phyloP scores from a whole-genome alignment of 2,329 filamentous ascomycete genomes.

The Diaporthe humulicola region DNA sequence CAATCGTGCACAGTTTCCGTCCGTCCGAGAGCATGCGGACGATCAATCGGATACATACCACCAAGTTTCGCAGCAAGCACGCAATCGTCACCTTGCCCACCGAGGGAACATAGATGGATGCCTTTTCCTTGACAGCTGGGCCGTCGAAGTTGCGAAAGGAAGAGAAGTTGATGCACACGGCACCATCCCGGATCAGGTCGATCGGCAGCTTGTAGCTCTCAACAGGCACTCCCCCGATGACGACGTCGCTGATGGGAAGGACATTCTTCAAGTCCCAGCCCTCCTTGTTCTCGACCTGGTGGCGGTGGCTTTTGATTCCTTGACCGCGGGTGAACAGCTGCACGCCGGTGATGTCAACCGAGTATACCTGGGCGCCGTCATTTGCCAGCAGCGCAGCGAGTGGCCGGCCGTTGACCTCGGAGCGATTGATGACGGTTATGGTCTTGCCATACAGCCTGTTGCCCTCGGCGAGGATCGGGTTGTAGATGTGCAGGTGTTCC shows the following conservation, averaged over 20 bases:
- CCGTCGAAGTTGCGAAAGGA: slow-evolving; percentile 93
- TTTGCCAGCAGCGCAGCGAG: slow-evolving; percentile 94
- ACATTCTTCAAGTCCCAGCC: slow-evolving; percentile 85
- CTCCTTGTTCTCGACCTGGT: slow-evolving; percentile 88
- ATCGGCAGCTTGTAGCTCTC: slow-evolving; percentile 92
- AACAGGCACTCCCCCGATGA: slow-evolving; percentile 92
- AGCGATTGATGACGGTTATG: slow-evolving; percentile 96
- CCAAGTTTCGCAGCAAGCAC: slow-evolving; percentile 86
- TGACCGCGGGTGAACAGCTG: slow-evolving; percentile 92
- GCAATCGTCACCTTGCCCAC: slow-evolving; percentile 99
- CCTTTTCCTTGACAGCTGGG: slow-evolving; percentile 91
- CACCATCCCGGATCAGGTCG: slow-evolving; percentile 85
- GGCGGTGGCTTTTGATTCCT: slow-evolving; percentile 86
- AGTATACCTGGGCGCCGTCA: slow-evolving; percentile 95
- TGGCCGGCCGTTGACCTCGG: slow-evolving; percentile 94
- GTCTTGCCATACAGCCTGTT: slow-evolving; percentile 94
- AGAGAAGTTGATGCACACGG: slow-evolving; percentile 99
- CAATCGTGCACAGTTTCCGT: neutral
- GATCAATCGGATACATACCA: slow-evolving; percentile 71
- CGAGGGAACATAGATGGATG: slow-evolving; percentile 95
- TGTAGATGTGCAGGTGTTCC: slow-evolving; percentile 96
- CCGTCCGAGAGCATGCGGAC: slow-evolving; percentile 44
- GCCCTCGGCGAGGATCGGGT: slow-evolving; percentile 90
- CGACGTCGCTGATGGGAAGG: slow-evolving; percentile 89
- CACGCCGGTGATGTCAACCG: slow-evolving; percentile 90